Evolutionary conservation across 306 rosid species (phyloP).

Genomic region (Vachellia collinsii): DNA sequence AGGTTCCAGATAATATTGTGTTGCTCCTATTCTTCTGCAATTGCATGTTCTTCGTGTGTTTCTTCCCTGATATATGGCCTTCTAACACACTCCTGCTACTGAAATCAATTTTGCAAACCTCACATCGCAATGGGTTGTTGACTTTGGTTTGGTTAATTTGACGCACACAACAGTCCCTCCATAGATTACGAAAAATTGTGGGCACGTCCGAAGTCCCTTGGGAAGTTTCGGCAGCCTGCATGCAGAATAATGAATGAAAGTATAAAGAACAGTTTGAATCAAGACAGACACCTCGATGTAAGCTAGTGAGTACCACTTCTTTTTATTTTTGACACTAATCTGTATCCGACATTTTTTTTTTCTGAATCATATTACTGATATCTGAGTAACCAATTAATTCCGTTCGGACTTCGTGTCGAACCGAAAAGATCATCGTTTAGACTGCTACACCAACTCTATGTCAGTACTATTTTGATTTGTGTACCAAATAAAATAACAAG

Average conservation of each 20-base stretch:
- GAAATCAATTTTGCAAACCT: conserved; percentile 55
- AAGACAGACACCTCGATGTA: background rate
- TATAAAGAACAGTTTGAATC: background rate
- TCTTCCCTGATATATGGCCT: conserved; percentile 55
- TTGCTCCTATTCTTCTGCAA: conserved; percentile 31
- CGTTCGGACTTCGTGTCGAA: no score
- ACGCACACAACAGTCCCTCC: conserved; percentile 39
- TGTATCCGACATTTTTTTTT: no score
- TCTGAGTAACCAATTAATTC: no score
- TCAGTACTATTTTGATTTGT: no score
- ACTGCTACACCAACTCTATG: no score
- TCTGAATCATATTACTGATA: no score
- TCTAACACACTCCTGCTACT: conserved; percentile 50
- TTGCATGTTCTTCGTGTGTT: conserved; percentile 53
- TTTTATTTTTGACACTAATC: no score
- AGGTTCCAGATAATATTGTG: conserved; percentile 22
- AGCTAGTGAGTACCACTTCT: background rate
- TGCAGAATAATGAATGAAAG: background rate
- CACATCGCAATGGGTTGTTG: conserved; percentile 44
- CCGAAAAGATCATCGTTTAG: no score
- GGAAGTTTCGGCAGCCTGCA: conserved; percentile 18
- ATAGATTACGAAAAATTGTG: conserved; percentile 39
- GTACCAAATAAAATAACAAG: background rate
- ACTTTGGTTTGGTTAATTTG: conserved; percentile 42
- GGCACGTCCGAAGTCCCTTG: conserved; percentile 28